phyloP scores from a whole-genome alignment of 495 filamentous ascomycete genomes.

The Opeltia flavorubescens region DNA sequence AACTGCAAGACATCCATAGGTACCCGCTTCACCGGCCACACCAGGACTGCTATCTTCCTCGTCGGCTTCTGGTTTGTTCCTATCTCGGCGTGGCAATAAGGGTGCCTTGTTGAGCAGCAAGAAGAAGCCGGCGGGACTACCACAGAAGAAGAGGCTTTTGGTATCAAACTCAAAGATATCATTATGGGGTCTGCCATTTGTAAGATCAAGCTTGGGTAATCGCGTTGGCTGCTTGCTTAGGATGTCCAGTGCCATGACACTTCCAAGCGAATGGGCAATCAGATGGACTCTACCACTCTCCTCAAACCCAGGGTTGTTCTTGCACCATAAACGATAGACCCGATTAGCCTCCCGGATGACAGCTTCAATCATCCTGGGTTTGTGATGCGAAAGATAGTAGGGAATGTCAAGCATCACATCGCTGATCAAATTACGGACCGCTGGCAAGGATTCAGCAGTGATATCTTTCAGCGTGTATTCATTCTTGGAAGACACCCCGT shows the following conservation, averaged over 20 bases:
- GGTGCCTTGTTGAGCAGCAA: slow-evolving; percentile 70
- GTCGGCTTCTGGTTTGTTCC: slow-evolving; percentile 60
- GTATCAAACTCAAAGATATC: slow-evolving; percentile 83
- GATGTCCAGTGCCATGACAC: slow-evolving; percentile 85
- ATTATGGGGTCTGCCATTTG: slow-evolving; percentile 31
- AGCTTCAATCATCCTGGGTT: slow-evolving; percentile 83
- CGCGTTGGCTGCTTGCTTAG: slow-evolving; percentile 73
- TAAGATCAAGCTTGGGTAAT: slow-evolving; percentile 40
- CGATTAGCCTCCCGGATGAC: slow-evolving; percentile 87
- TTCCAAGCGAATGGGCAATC: slow-evolving; percentile 85
- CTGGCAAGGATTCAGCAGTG: slow-evolving; percentile 78
- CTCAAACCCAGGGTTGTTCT: slow-evolving; percentile 77
- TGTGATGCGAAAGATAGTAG: slow-evolving; percentile 91
- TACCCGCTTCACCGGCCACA: slow-evolving; percentile 60
- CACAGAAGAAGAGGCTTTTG: slow-evolving; percentile 73
- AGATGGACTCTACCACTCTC: slow-evolving; percentile 75
- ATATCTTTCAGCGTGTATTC: slow-evolving; percentile 76
- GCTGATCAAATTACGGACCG: slow-evolving; percentile 76
- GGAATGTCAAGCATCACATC: slow-evolving; percentile 98
- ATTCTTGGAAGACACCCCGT: slow-evolving; percentile 38
- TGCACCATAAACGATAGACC: slow-evolving; percentile 84
- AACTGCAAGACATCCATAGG: slow-evolving; percentile 80
- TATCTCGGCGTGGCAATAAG: slow-evolving; percentile 63
- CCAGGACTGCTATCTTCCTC: slow-evolving; percentile 46
- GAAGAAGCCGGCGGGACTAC: slow-evolving; percentile 91